Percentiles rank a stretch among this genome's conserved stretches.
phyloP scores from a whole-genome alignment of 306 rosid species.

The Vigna hirtella region DNA sequence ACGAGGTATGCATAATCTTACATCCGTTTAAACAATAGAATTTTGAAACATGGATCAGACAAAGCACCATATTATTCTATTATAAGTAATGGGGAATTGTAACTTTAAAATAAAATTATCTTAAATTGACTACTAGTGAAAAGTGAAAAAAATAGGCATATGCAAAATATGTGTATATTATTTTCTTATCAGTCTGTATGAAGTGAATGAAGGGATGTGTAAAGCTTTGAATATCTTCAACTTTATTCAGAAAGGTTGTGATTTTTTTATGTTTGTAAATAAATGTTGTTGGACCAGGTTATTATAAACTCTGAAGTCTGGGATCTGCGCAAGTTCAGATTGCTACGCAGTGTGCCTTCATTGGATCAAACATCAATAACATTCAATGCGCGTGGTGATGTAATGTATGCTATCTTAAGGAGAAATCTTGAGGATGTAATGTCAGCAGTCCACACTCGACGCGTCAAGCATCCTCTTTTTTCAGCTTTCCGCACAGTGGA shows the following conservation, averaged over 20 bases:
- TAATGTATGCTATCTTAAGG: slow-evolving; percentile 93
- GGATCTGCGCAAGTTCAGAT: slow-evolving; percentile 93
- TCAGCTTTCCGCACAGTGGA: slow-evolving; percentile 97
- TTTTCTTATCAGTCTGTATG: neutral
- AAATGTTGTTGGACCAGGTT: slow-evolving; percentile 55
- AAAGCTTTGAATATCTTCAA: neutral
- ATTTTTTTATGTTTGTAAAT: neutral
- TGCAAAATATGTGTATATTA: neutral
- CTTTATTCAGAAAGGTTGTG: neutral
- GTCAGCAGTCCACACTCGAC: slow-evolving; percentile 89
- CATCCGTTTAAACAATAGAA: neutral
- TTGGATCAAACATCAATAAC: slow-evolving; percentile 91
- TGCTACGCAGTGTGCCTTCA: slow-evolving; percentile 92
- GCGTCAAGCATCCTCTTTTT: slow-evolving; percentile 84
- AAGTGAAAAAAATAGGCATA: neutral
- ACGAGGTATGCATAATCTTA: slow-evolving; percentile 71
- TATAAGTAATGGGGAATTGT: neutral
- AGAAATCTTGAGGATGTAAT: slow-evolving; percentile 94
- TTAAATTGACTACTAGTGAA: neutral
- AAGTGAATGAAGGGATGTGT: slow-evolving; percentile 2
- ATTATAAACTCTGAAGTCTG: slow-evolving; percentile 99
- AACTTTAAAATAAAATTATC: neutral
- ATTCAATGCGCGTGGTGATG: slow-evolving; percentile 95
- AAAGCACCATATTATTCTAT: neutral
- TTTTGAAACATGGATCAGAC: neutral